Conservation (phyloP, 2,329 filamentous ascomycete genomes). For the Neonectria magnoliae region DNA sequence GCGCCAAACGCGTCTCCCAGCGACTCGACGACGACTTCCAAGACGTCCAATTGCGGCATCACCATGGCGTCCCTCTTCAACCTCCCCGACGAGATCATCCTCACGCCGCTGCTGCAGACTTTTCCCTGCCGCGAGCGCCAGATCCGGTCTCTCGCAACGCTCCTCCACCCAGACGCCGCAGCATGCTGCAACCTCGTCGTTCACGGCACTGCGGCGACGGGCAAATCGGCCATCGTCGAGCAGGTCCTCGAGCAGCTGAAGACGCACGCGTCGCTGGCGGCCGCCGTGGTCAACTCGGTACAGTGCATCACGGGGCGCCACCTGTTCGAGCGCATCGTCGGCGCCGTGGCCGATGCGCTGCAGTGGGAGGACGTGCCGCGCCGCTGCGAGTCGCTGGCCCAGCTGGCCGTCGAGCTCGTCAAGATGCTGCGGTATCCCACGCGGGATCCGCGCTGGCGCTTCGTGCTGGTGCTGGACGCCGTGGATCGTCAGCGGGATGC, state of each 20-base stretch:
- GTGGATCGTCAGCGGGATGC: conserved; percentile 87
- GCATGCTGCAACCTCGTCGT: conserved; percentile 79
- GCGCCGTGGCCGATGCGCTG: conserved; percentile 65
- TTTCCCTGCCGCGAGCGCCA: conserved; percentile 69
- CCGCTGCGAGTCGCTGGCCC: conserved; percentile 83
- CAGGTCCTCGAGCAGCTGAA: conserved; percentile 51
- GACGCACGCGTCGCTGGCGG: conserved; percentile 43
- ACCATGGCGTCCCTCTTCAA: conserved; percentile 56
- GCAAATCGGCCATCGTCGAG: conserved; percentile 79
- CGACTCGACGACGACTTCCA: conserved; percentile 11
- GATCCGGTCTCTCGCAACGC: conserved; percentile 66
- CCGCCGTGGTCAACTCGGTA: conserved; percentile 72
- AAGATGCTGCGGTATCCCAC: conserved; percentile 64
- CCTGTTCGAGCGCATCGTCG: conserved; percentile 76
- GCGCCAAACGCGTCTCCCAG: conserved; percentile 45
- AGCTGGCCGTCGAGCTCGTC: conserved; percentile 77
- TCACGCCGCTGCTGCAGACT: conserved; percentile 55
- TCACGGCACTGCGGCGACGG: conserved; percentile 87
- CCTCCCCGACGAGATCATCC: conserved; percentile 62
- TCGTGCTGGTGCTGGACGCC: conserved; percentile 87
- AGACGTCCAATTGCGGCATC: conserved; percentile 21
- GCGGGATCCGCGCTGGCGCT: conserved; percentile 60
- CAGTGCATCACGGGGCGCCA: conserved; percentile 85
- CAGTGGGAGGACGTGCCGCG: conserved; percentile 59
- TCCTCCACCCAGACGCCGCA: conserved; percentile 69